Base-by-base conservation (phyloP, 2,329 filamentous ascomycete species). In the Neofusicoccum parvum region DNA sequence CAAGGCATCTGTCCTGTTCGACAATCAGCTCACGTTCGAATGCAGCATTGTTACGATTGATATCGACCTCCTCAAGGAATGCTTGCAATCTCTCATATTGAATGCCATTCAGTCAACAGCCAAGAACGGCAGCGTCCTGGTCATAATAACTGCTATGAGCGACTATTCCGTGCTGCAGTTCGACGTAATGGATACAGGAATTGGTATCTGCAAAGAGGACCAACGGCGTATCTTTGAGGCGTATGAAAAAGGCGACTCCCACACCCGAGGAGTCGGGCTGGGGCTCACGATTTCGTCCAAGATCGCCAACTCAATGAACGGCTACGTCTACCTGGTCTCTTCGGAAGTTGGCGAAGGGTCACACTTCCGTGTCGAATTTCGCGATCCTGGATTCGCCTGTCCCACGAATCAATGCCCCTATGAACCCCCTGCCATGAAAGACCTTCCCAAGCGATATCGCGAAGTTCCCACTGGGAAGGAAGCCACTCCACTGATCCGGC, bases 111-210 rank as follows among this genome's bases (percentile, higher is more conserved):
- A 82, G 27, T 79, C 79, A 39, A 79, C 80, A 1, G 66, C 63
- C 74, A 4, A 41, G 15, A 39, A 65, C 32, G 80, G 80, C 9
- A 71, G 76, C 1, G 74, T 82, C 2, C 72, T 74, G 3, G 71
- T 82, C 1, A 75, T 70, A 0, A 69, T 78, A 0, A 75, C 75
- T 0, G 65, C 77, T 2, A 66, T 62, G 0, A 62, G 74, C 2
- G 76, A 79, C 15, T 71, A 69, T 9, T 71, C 72, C 69, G 0
- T 69, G 81, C 0, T 68, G 71, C 3, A 73, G 12, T 65, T 81
- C n/a, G 80, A 83, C 46, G 67, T 83, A 1, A 69, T 78, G 48
- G 81, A 83, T 49, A 81, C 76, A 1, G 81, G 80, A 0, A 69
- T 75, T 3, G 80, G 80, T 1, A 80, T 82, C n/a, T 66, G 67